These are phyloP conservation scores for Umbelopsis ramanniana DNA, from an alignment of 192 early-diverging fungal species.

Conservation along the genomic window DNA sequence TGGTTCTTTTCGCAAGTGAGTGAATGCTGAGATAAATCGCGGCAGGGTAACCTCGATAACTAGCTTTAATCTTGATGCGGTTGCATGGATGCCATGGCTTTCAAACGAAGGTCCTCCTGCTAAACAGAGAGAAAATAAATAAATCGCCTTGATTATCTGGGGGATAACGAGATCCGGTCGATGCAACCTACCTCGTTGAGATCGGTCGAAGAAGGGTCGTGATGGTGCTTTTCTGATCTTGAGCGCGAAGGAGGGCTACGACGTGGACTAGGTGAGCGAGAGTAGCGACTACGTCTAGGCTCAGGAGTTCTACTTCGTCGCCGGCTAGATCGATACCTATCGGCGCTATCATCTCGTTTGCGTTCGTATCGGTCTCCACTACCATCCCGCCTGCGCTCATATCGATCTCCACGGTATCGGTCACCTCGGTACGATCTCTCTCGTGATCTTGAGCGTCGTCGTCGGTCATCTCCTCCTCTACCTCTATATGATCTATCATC, in stretches of 20 bases:
- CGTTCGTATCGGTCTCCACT: slow-evolving; percentile 32
- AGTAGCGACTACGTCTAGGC: slow-evolving; percentile 11
- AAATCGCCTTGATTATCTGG: background rate
- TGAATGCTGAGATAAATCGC: no score
- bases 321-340: slow-evolving; percentile 30
- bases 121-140: background rate
- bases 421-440: slow-evolving; percentile 35
- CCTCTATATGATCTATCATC: slow-evolving; percentile 26
- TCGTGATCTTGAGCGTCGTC: slow-evolving; percentile 24
- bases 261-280: background rate
- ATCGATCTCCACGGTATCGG: slow-evolving; percentile 32
- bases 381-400: slow-evolving; percentile 18
- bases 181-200: background rate
- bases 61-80: background rate
- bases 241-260: slow-evolving; percentile 1
- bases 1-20: no score
- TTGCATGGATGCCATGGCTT: slow-evolving; percentile 19
- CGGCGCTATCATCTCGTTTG: slow-evolving; percentile 25
- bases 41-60: no score
- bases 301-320: slow-evolving; percentile 33
- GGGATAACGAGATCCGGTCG: background rate
- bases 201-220: background rate
- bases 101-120: background rate
- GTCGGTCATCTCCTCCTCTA: background rate
- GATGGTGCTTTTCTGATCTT: background rate